Percentiles rank a stretch among this genome's conserved stretches.
phyloP scores from a whole-genome alignment of 73 alveolate species.

The Paramecium tetraurelia region DNA sequence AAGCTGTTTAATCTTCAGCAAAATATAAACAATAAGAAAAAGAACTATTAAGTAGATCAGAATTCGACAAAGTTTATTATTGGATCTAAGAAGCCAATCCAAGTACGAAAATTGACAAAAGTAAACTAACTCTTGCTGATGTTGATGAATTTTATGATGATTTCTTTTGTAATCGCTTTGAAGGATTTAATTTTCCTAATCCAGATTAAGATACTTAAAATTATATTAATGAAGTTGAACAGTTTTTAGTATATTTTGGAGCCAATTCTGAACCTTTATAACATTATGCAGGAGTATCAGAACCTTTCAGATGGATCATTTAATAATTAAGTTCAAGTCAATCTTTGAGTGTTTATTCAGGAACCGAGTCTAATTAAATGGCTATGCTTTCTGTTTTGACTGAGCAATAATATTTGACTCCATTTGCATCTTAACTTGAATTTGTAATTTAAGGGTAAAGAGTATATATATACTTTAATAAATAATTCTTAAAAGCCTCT shows the following conservation, averaged over 20 bases:
- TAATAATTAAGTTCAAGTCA: not conserved
- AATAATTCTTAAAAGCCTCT: not conserved
- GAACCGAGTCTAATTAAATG: not conserved
- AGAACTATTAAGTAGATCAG: not conserved
- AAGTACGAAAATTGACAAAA: not conserved
- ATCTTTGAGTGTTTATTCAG: slow-evolving; percentile 13
- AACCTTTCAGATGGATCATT: not conserved
- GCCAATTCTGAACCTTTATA: not conserved
- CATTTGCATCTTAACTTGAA: slow-evolving; percentile 9
- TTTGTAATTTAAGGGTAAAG: not conserved
- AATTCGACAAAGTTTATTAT: not conserved
- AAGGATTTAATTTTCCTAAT: slow-evolving; percentile 15
- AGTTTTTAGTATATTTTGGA: not conserved
- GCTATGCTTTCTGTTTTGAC: not conserved
- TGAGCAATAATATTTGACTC: not conserved
- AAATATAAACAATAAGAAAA: not conserved
- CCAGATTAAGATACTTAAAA: not conserved
- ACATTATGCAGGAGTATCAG: slow-evolving; percentile 18
- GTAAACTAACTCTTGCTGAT: not conserved
- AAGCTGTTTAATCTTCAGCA: not conserved
- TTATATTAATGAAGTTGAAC: not conserved
- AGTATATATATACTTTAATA: not conserved
- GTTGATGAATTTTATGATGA: slow-evolving; percentile 38
- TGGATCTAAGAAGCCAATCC: slow-evolving; percentile 22
- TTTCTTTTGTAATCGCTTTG: not conserved